Base-by-base conservation (phyloP, 257 asterid species). In the Cruciata laevipes region DNA sequence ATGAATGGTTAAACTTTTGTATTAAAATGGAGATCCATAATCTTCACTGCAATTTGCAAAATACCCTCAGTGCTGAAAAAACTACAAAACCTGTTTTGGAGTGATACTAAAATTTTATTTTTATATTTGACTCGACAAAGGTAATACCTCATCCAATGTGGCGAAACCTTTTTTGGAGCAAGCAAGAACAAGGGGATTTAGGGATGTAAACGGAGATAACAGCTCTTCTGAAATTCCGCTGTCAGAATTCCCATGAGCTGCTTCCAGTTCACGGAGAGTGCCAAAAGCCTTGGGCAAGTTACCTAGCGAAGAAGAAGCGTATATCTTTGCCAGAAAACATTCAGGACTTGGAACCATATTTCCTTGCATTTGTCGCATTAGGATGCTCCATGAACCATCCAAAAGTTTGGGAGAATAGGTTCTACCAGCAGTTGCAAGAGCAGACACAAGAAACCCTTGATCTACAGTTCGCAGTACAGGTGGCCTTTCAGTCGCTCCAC, bases 371-470 rank as follows among this genome's bases (percentile, higher is more conserved):
- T 96, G 86, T 33, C 84, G 85, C 87, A 83, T 86, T 42, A 90
- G 92, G 70, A 94, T 76, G 65, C 86, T 84, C 97, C 99, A 94
- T 30, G 97, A 80, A 69, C 78, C 96, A 21, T 87, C 97, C 72
- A 94, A 73, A 62, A 94, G 95, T 71, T 72, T 81, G 65, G 95
- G 66, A 76, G 75, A 78, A 82, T 77, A 85, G 7, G 92, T 90
- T 85, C 96, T 87, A 63, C 88, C 89, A 30, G 97, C 95, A 75
- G 96, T 90, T 68, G 84, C 89, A 67, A 94, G 91, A 62, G 96
- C 89, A 74, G 95, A 81, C 60, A 79, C 75, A 51, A 87, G 68
- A 65, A 94, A 71, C 65, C 97, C 97, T 84, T 90, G 96, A 61
- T 81, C 77, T 20, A 77, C 88, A 47, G 93, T 76, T 14, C 78